These are phyloP conservation scores for Odontarrhena argentea DNA, from an alignment of 345 rosid genomes.

Conservation along the genomic window DNA sequence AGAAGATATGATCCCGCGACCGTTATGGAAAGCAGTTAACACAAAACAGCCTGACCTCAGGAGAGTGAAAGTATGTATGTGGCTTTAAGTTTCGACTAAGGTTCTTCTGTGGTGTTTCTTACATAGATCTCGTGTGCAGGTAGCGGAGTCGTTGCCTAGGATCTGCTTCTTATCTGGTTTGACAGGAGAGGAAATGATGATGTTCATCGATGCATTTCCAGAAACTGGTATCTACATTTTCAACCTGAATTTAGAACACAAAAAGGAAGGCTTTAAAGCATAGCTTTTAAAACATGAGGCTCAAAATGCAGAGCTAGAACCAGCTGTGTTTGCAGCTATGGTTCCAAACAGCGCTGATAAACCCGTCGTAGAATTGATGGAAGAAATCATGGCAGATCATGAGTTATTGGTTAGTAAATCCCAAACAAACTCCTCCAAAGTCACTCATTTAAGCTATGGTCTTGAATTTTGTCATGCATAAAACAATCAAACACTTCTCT, in stretches of 20 bases:
- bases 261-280: background rate
- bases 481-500: conserved; percentile 26
- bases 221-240: conserved; percentile 57
- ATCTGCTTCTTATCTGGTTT: conserved; percentile 89
- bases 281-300: conserved; percentile 8
- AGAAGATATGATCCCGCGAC: conserved; percentile 63
- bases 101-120: conserved; percentile 14
- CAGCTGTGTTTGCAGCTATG: conserved; percentile 82
- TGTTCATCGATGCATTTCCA: conserved; percentile 87
- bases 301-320: conserved; percentile 61
- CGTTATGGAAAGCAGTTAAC: conserved; percentile 81
- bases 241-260: background rate
- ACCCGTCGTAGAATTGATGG: conserved; percentile 62
- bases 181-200: conserved; percentile 91
- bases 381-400: conserved; percentile 91
- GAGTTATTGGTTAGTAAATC: conserved; percentile 71
- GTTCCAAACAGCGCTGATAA: conserved; percentile 84
- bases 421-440: background rate
- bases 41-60: conserved; percentile 67
- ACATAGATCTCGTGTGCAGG: conserved; percentile 38
- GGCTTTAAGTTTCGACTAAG: background rate
- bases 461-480: conserved; percentile 18
- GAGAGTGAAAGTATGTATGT: conserved; percentile 53
- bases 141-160: conserved; percentile 66
- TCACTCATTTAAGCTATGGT: conserved; percentile 16